Percentiles rank a stretch among this genome's conserved stretches.
Evolutionary conservation across 805 yeast species (phyloP).

Genomic region (Sporopachydermia lactativora): DNA sequence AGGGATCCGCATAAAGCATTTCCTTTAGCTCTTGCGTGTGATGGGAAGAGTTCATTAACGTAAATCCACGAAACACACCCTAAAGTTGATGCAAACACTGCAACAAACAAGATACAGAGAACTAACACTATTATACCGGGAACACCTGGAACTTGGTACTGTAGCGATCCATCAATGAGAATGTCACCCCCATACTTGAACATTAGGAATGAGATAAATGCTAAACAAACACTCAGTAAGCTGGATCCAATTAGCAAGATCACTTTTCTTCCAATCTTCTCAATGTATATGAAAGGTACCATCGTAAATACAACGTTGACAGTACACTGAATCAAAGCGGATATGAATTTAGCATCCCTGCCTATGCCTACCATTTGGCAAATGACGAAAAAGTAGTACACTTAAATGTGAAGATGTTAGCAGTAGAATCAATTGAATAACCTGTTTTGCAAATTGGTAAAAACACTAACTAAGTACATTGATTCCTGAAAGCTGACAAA

Average conservation of each 20-base stretch:
- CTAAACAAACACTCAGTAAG: constrained; percentile 14
- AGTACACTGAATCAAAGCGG: background rate
- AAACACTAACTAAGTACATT: background rate
- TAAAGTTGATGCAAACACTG: constrained; percentile 38
- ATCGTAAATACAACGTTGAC: constrained; percentile 1
- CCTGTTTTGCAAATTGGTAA: too few species aligned
- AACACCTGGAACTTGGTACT: constrained; percentile 16
- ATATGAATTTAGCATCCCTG: background rate
- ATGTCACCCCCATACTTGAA: constrained; percentile 15
- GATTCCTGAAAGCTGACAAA: background rate
- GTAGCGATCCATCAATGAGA: background rate
- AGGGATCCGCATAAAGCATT: constrained; percentile 44
- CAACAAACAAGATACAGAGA: constrained; percentile 39
- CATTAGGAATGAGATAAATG: constrained; percentile 23
- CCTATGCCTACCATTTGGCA: background rate
- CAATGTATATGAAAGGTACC: background rate
- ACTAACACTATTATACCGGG: constrained; percentile 29
- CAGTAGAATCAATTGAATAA: too few species aligned
- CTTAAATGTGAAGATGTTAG: too few species aligned
- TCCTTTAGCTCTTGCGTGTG: constrained; percentile 53
- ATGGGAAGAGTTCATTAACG: constrained; percentile 49
- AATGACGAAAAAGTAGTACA: background rate
- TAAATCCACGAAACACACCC: constrained; percentile 44
- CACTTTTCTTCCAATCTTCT: background rate
- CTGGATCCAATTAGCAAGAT: background rate